These are phyloP conservation scores for Phycomyces blakesleeanus DNA, from an alignment of 192 early-diverging fungal genomes.

Conservation along the genomic window DNA sequence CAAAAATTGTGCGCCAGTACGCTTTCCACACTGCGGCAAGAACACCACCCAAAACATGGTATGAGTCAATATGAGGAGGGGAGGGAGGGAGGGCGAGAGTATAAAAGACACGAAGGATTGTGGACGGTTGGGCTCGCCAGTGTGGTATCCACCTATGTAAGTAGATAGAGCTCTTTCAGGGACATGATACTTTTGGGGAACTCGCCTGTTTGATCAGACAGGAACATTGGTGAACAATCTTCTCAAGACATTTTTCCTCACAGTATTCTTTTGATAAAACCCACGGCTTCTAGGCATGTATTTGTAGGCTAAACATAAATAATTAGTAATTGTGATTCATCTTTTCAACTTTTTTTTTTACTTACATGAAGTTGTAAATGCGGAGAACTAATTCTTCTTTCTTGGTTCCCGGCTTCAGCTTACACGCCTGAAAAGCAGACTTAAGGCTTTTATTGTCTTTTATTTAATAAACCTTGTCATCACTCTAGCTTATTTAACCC, in stretches of 20 bases:
- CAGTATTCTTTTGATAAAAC: conserved; percentile 5
- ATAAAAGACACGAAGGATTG: too few relatives aligned
- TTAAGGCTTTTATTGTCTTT: neutral
- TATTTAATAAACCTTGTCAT: neutral
- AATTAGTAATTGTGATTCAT: conserved; percentile 6
- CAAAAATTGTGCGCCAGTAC: too few relatives aligned
- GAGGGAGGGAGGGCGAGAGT: too few relatives aligned
- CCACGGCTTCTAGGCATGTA: neutral
- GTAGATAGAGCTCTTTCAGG: conserved; percentile 18
- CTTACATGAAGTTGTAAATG: conserved; percentile 1
- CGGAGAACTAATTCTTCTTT: conserved; percentile 7
- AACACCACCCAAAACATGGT: too few relatives aligned
- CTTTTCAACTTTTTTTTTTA: conserved; percentile 6
- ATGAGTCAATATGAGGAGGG: too few relatives aligned
- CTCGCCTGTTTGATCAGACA: neutral
- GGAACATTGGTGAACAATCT: conserved; percentile 17
- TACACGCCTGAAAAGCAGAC: neutral
- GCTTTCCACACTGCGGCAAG: too few relatives aligned
- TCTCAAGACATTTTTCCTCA: conserved; percentile 32
- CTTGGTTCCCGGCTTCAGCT: neutral
- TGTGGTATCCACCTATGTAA: too few relatives aligned
- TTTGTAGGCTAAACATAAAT: conserved; percentile 3
- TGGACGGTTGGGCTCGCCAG: too few relatives aligned
- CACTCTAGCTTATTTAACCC: neutral
- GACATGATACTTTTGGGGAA: conserved; percentile 15